Base-by-base conservation (phyloP, 139 green algal species). In the Chlamydomonas incerta region DNA sequence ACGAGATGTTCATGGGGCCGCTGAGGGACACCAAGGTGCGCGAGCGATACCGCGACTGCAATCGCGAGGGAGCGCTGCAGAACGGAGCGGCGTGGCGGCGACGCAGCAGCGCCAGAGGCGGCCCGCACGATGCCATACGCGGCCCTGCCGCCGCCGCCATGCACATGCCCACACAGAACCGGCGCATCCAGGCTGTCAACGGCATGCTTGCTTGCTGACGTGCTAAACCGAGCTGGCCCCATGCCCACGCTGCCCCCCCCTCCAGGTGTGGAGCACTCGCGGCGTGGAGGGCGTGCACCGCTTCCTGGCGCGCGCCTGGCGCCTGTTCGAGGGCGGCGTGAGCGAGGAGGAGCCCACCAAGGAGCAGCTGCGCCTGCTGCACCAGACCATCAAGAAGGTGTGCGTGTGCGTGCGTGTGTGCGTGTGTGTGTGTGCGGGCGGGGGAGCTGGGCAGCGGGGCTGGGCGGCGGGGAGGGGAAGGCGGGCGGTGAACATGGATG, bases 1-100 rank as follows among this genome's bases (percentile, higher is more conserved):
- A 99, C 83, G 98, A 99, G 89, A 99, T 99, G 98, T 99, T 99
- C 90, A 99, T 99, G 96, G 98, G 98, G 11, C 98, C 98, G 23
- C 93, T 99, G 73, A 76, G 91, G 8, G 96, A 98, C 58, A 98
- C 95, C 63, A 98, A 98, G 93, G 96, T 96, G n/a, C n/a, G n/a
- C n/a, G n/a, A n/a, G n/a, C n/a, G n/a, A n/a, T n/a, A n/a, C n/a
- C n/a, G n/a, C n/a, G n/a, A n/a, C n/a, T n/a, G n/a, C n/a, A n/a
- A n/a, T n/a, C n/a, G n/a, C n/a, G n/a, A n/a, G n/a, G n/a, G n/a
- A n/a, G n/a, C n/a, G n/a, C n/a, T n/a, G n/a, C n/a, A n/a, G n/a
- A n/a, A n/a, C n/a, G n/a, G n/a, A n/a, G n/a, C n/a, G n/a, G n/a
- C n/a, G n/a, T n/a, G n/a, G n/a, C n/a, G n/a, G n/a, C n/a, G n/a